Evolutionary conservation across 2,329 filamentous ascomycete species (phyloP).

Genomic region (Clarireedia sp.): DNA sequence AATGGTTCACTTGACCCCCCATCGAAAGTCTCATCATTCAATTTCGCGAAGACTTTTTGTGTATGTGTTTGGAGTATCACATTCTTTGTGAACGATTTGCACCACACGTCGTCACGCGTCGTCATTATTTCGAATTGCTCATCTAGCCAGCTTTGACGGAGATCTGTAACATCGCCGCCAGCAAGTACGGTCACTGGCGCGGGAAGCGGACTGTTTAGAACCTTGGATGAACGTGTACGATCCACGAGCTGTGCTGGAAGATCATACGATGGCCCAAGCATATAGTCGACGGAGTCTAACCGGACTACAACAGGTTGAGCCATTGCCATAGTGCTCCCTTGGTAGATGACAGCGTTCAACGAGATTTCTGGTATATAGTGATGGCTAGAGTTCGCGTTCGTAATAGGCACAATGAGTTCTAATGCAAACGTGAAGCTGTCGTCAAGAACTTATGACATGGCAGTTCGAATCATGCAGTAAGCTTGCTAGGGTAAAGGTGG

Average conservation of each 20-base stretch:
- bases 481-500: too few species aligned
- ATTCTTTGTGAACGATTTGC: background rate
- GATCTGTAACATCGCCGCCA: background rate
- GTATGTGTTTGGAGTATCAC: background rate
- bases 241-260: background rate
- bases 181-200: background rate
- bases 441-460: too few species aligned
- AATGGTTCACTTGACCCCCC: too few species aligned
- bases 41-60: background rate
- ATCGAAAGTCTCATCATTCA: too few species aligned
- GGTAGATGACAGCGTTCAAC: too few species aligned
- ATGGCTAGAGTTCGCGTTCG: too few species aligned
- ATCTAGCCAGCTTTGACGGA: background rate
- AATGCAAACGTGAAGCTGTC: too few species aligned
- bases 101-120: background rate
- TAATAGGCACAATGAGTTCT: too few species aligned
- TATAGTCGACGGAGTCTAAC: background rate
- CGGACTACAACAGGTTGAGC: background rate
- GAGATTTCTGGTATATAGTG: too few species aligned
- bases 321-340: background rate
- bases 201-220: too few species aligned
- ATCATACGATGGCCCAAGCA: background rate
- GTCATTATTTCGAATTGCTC: background rate
- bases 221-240: too few species aligned
- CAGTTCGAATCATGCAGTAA: too few species aligned